A percentile compares a stretch with the other conserved stretches of the same genome.
These are phyloP conservation scores for Exophiala mesophila DNA, from an alignment of 2,329 filamentous ascomycete genomes.

Conservation along the genomic window DNA sequence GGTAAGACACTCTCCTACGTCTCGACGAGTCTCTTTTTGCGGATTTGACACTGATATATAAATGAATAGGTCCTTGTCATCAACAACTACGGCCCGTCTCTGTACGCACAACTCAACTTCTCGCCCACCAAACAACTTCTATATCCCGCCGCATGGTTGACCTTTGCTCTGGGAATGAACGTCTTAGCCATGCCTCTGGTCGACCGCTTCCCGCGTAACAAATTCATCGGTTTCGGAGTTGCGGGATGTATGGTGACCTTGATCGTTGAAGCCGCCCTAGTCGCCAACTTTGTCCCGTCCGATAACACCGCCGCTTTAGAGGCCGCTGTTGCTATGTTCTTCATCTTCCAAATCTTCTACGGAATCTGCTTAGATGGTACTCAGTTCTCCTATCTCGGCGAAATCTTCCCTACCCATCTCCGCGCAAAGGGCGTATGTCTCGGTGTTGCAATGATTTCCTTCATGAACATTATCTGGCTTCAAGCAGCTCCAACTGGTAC, in stretches of 20 bases:
- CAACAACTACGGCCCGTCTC: conserved; percentile 41
- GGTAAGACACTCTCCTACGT: conserved; percentile 1
- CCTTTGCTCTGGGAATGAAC: conserved; percentile 22
- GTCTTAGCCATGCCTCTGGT: conserved; percentile 16
- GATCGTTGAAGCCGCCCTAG: conserved; percentile 36
- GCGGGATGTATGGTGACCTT: conserved; percentile 38
- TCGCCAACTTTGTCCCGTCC: conserved; percentile 33
- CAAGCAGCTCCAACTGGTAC: conserved; percentile 28
- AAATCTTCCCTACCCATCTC: conserved; percentile 43
- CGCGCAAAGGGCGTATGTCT: conserved; percentile 29
- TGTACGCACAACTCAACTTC: conserved; percentile 45
- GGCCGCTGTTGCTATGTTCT: conserved; percentile 39
- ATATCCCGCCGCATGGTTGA: conserved; percentile 21
- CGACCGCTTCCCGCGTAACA: conserved; percentile 21
- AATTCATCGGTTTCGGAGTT: conserved; percentile 31
- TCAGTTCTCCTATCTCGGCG: conserved; percentile 44
- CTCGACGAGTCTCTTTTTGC: too few species aligned
- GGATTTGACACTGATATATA: too few species aligned
- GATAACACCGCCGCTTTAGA: conserved; percentile 30
- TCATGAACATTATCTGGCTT: conserved; percentile 36
- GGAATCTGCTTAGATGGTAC: conserved; percentile 43
- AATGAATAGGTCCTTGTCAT: conserved; percentile 39
- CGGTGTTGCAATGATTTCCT: conserved; percentile 34
- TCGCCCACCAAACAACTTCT: conserved; percentile 28
- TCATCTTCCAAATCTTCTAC: conserved; percentile 39